Conservation (phyloP, 176 grass and related monocot species). For the Carex littledalei region DNA sequence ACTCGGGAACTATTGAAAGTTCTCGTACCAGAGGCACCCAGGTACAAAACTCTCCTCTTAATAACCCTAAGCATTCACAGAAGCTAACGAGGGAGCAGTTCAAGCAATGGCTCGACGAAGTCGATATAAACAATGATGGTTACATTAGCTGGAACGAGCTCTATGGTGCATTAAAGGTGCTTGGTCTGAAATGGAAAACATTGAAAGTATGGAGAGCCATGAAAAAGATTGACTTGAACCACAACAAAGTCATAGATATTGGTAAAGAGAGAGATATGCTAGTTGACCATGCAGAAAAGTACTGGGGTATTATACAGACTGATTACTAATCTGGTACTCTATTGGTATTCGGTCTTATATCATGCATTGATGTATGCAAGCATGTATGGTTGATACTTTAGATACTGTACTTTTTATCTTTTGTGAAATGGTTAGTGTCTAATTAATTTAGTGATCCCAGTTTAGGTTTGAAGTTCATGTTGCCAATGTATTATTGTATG, state of each 20-base stretch:
- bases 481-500: no score
- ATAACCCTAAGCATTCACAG: not conserved
- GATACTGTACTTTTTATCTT: not conserved
- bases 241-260: slow-evolving; percentile 6
- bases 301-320: slow-evolving; percentile 9
- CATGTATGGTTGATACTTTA: no score
- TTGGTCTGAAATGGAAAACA: slow-evolving; percentile 15
- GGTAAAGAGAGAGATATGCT: slow-evolving; percentile 6
- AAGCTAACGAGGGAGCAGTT: slow-evolving; percentile 28
- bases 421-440: not conserved
- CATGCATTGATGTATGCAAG: no score
- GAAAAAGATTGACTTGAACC: slow-evolving; percentile 3
- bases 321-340: no score
- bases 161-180: not conserved
- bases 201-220: slow-evolving; percentile 23
- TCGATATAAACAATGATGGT: slow-evolving; percentile 13
- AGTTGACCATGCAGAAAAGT: slow-evolving; percentile 4
- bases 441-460: not conserved
- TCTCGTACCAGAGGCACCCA: not conserved
- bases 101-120: not conserved
- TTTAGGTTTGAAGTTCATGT: not conserved
- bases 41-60: not conserved
- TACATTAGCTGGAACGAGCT: slow-evolving; percentile 14
- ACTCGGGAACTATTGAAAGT: no score
- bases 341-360: no score